phyloP scores from a whole-genome alignment of 2,329 filamentous ascomycete genomes.

The Curvularia eragrostidis region DNA sequence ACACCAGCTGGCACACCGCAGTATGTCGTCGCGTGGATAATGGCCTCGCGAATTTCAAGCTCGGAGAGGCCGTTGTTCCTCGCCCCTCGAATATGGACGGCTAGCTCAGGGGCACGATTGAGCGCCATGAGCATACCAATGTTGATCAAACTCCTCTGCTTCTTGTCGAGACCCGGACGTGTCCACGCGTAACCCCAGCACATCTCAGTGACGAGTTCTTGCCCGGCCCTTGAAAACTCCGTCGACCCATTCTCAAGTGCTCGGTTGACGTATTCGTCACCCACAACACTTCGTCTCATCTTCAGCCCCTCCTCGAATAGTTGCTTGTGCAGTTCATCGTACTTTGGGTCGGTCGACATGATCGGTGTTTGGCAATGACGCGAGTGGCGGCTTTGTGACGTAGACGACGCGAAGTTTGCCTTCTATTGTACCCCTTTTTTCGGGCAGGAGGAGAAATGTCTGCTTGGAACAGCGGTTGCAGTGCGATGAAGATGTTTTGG shows the following conservation, averaged over 20 bases:
- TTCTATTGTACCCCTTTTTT: not conserved
- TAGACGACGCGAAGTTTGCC: not conserved
- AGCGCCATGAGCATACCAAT: slow-evolving; percentile 70
- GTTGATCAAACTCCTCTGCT: slow-evolving; percentile 68
- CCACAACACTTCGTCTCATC: slow-evolving; percentile 66
- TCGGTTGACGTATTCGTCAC: slow-evolving; percentile 66
- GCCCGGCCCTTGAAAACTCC: slow-evolving; percentile 66
- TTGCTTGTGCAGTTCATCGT: slow-evolving; percentile 57
- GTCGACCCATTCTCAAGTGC: slow-evolving; percentile 63
- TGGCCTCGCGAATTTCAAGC: slow-evolving; percentile 67
- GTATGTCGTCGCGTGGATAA: slow-evolving; percentile 59
- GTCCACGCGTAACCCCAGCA: slow-evolving; percentile 71
- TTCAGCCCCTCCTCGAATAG: slow-evolving; percentile 68
- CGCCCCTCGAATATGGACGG: slow-evolving; percentile 67
- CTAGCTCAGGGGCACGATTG: slow-evolving; percentile 66
- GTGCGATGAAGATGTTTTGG: not conserved
- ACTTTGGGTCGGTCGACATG: slow-evolving; percentile 53
- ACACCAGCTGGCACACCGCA: slow-evolving; percentile 63
- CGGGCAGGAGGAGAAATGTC: no score
- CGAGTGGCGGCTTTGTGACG: not conserved
- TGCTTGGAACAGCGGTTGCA: not conserved
- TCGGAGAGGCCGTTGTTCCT: slow-evolving; percentile 68
- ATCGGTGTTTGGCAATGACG: slow-evolving; percentile 14
- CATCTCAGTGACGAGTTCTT: slow-evolving; percentile 69
- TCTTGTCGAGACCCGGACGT: slow-evolving; percentile 66